Conservation (phyloP, 1,139 yeast species). For the Debaryomyces nepalensis region DNA sequence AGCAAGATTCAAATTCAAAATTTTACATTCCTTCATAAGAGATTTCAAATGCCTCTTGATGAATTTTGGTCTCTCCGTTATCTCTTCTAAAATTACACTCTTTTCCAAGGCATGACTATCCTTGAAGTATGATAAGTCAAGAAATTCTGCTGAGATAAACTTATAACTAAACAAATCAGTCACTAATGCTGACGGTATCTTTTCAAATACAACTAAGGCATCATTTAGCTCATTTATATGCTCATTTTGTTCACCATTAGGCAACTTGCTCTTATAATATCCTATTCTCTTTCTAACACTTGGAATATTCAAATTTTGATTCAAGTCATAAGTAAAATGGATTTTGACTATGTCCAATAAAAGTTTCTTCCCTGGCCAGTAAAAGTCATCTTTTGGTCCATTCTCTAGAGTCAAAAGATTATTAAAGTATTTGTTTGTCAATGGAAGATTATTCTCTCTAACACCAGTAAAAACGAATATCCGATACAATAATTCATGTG, state of each 20-base stretch:
- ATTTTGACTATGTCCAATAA: constrained; percentile 20
- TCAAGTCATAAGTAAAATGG: constrained; percentile 28
- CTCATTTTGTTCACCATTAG: constrained; percentile 7
- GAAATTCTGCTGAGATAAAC: constrained; percentile 17
- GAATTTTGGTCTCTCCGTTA: constrained; percentile 17
- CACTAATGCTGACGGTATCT: constrained; percentile 17
- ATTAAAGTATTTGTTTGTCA: constrained; percentile 30
- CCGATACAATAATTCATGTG: constrained; percentile 35
- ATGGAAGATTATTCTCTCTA: constrained; percentile 30
- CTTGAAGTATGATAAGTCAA: constrained; percentile 14
- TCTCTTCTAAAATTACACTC: constrained; percentile 17
- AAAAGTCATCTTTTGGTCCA: constrained; percentile 13
- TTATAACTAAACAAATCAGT: constrained; percentile 21
- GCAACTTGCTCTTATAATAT: constrained; percentile 13
- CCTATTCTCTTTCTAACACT: constrained; percentile 15
- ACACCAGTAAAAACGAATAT: constrained; percentile 39
- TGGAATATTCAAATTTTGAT: constrained; percentile 19
- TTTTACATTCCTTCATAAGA: constrained; percentile 15
- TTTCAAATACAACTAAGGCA: constrained; percentile 14
- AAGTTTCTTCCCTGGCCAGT: constrained; percentile 24
- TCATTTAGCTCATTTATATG: constrained; percentile 9
- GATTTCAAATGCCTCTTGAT: constrained; percentile 15
- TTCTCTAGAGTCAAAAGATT: constrained; percentile 25
- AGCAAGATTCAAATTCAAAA: constrained; percentile 2
- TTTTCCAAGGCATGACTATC: constrained; percentile 14